Evolutionary conservation across 2,329 filamentous ascomycete genomes (phyloP), one percentile per base, ranked within the genome.

Genomic region (Escovopsis weberi): DNA sequence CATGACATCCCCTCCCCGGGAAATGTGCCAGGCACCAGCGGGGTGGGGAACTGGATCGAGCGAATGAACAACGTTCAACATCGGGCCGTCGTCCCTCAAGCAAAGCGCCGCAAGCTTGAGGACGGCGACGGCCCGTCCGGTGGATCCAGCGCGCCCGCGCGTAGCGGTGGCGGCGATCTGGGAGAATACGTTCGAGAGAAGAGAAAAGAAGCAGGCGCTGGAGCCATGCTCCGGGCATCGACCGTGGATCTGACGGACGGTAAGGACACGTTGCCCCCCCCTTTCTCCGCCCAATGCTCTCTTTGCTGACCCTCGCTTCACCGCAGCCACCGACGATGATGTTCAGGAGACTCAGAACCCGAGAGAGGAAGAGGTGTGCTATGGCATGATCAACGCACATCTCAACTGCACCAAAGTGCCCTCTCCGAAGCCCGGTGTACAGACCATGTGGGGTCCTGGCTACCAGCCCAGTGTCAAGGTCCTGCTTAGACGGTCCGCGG

Each of bases 401-500:
- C 66, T 91, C 36, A 77, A 80, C 48, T 82, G 80, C 47, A 71
- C 76, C 52, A 64, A 68, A 33, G 75, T 89, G 2, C 86, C 85
- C 1, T 74, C 70, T 2, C 77, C 79, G 0, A 85, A 79, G 52
- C 77, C 81, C 1, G 72, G 72, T 28, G 68, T 71, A 23, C 69
- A 75, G 45, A 65, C 71, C 18, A 65, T 82, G 9, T 77, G 75
- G 50, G 65, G 73, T 37, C 62, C 74, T 42, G 58, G 58, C 37
- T 74, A 78, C 49, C 87, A 82, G 74, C 84, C 86, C 2, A 66
- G 74, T 12, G 82, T 91, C 52, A 88, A 82, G 55, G 72, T 94
- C 30, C 66, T 78, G 1, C 68, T 91, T 37, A 75, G 74, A 47
- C 69, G 82, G 36, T 66, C 69, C 42, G 63, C 67, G 3, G 71